These are phyloP conservation scores for Marasmius fiardii DNA, from an alignment of 1,284 basidiomycete species.

Conservation along the genomic window DNA sequence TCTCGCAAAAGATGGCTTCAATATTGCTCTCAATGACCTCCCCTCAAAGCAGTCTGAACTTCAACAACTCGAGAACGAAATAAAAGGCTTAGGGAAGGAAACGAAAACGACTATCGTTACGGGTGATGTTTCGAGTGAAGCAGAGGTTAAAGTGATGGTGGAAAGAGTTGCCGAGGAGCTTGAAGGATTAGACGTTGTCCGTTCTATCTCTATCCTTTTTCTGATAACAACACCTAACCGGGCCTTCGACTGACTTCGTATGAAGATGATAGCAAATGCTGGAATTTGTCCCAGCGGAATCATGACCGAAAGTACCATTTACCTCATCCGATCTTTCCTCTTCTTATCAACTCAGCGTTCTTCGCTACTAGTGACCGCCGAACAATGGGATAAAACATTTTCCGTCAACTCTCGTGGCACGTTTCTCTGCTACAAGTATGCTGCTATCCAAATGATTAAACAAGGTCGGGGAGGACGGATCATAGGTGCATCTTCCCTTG, in stretches of 20 bases:
- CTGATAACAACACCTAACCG: not conserved
- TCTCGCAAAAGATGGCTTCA: no score
- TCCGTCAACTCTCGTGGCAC: constrained; percentile 6
- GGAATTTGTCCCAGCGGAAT: constrained; percentile 23
- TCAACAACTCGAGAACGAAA: constrained; percentile 21
- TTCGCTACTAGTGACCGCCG: not conserved
- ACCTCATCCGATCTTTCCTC: not conserved
- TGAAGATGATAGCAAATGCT: constrained; percentile 34
- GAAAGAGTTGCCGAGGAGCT: constrained; percentile 25
- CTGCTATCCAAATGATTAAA: constrained; percentile 12
- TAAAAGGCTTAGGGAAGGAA: constrained; percentile 21
- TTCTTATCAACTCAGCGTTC: not conserved
- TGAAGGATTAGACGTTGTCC: constrained; percentile 36
- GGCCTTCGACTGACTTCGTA: not conserved
- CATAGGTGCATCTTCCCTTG: constrained; percentile 8
- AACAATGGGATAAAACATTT: constrained; percentile 8
- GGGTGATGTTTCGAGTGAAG: constrained; percentile 32
- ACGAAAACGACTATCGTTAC: constrained; percentile 19
- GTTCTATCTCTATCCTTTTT: no score
- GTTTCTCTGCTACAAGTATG: constrained; percentile 14
- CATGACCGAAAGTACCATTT: constrained; percentile 23
- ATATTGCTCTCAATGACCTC: no score
- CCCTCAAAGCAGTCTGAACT: constrained; percentile 31
- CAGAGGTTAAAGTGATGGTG: constrained; percentile 34
- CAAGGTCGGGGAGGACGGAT: no score